Evolutionary conservation across 192 early-diverging fungal species (phyloP).

Genomic region (Ambispora gerdemannii): DNA sequence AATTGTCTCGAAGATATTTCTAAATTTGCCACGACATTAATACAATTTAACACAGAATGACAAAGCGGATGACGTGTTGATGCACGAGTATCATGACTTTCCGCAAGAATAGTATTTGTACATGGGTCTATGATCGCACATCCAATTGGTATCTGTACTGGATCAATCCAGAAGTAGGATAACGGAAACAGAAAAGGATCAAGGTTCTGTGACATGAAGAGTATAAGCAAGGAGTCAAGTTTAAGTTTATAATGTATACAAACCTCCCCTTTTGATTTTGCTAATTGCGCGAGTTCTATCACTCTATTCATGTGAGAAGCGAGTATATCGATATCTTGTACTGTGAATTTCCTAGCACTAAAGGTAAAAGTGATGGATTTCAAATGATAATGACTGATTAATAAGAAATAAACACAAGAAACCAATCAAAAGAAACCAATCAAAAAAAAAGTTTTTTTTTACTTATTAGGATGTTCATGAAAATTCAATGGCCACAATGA

Average conservation of each 20-base stretch:
- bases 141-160: constrained; percentile 40
- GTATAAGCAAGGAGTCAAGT: neutral
- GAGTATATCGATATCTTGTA: constrained; percentile 41
- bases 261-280: constrained; percentile 42
- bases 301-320: constrained; percentile 38
- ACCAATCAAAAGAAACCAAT: too few relatives aligned
- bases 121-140: constrained; percentile 57
- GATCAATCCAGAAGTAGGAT: too few relatives aligned
- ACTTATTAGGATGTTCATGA: constrained; percentile 52
- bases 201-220: neutral
- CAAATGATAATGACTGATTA: too few relatives aligned
- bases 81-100: constrained; percentile 46
- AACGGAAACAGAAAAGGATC: neutral
- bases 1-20: constrained; percentile 47
- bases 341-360: constrained; percentile 43
- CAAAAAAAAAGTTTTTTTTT: constrained; percentile 14
- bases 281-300: constrained; percentile 27
- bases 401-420: too few relatives aligned
- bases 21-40: constrained; percentile 56
- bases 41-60: constrained; percentile 80
- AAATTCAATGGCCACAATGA: constrained; percentile 79
- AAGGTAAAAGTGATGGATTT: too few relatives aligned
- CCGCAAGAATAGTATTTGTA: constrained; percentile 47
- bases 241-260: neutral
- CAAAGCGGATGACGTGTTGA: constrained; percentile 59